Percentiles rank a stretch among this genome's conserved stretches.
Conservation (phyloP, 257 asterid genomes). For the Plectranthus barbatus region DNA sequence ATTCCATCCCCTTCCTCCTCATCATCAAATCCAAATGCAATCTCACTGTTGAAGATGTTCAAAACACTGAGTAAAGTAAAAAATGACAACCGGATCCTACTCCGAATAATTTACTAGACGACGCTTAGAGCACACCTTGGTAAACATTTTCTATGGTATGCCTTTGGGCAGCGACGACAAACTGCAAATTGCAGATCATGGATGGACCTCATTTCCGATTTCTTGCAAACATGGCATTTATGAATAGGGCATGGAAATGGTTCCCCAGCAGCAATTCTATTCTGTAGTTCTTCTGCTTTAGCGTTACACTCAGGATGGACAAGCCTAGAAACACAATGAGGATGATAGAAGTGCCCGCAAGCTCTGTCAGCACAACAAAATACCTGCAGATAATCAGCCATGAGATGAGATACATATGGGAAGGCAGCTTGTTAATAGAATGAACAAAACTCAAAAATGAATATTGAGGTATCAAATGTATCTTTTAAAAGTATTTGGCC, state of each 20-base stretch:
- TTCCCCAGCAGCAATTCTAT: slow-evolving; percentile 64
- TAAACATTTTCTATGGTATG: slow-evolving; percentile 83
- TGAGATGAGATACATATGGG: background rate
- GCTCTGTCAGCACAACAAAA: slow-evolving; percentile 81
- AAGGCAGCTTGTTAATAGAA: background rate
- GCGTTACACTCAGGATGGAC: slow-evolving; percentile 42
- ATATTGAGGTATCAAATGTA: too few relatives aligned
- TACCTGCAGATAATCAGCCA: slow-evolving; percentile 43
- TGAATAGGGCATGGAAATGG: slow-evolving; percentile 80
- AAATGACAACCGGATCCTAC: background rate
- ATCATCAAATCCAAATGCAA: slow-evolving; percentile 43
- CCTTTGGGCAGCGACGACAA: slow-evolving; percentile 94
- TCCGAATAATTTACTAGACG: slow-evolving; percentile 5
- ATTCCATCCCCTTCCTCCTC: background rate
- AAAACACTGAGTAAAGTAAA: background rate
- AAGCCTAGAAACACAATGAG: slow-evolving; percentile 67
- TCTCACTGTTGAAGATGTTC: slow-evolving; percentile 36
- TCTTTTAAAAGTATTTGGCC: background rate
- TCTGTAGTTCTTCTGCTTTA: slow-evolving; percentile 38
- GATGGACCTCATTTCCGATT: slow-evolving; percentile 51
- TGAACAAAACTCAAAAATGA: background rate
- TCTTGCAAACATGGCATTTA: slow-evolving; percentile 57
- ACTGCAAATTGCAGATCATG: slow-evolving; percentile 65
- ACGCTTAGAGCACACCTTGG: slow-evolving; percentile 56
- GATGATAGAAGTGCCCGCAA: slow-evolving; percentile 89